Base-by-base conservation (phyloP, 352 stramenopile genomes). In the Halophytophthora polymorphica region DNA sequence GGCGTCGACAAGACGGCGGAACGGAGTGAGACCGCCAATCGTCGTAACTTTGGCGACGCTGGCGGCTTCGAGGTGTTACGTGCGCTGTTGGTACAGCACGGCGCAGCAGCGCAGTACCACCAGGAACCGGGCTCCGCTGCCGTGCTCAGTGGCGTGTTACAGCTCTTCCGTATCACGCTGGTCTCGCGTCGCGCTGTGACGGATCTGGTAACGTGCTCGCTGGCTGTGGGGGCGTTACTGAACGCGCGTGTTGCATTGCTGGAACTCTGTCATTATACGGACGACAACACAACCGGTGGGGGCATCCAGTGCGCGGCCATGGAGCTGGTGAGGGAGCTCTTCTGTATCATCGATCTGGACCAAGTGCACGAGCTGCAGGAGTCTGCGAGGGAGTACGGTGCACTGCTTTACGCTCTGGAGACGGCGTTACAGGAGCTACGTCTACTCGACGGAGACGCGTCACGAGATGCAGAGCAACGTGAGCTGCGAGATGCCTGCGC, bases 341-440 rank as follows among this genome's bases (percentile, higher is more conserved):
- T 92, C 50, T 64, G 73, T 14, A 70, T 79, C 34, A 79, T 85
- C 37, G 76, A 90, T 53, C 45, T 90, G 12, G 69, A 88, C 35
- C 79, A 92, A 45, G 77, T 90, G 6, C 80, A 90, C 33, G 72
- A 90, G 15, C 41, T 94, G 8, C 83, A 94, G 54, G 83, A 94
- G 38, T 76, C 81, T 2, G 83, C 81, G 31, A 58, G 83, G 41
- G 81, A 92, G 35, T 90, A 87, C 45, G 83, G 83, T 14, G 79
- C 79, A 5, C 45, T 94, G 13, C 50, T 94, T 37, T 90, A 90
- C 45, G 76, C 78, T 25, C 55, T 94, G 10, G 66, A 65, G 22
- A 69, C 51, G 14, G 73, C 79, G 6, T 55, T 92, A 6, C 52
- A 55, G 15, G 57, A 67, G 14, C n/a, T n/a, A n/a, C n/a, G n/a